Percentiles rank a stretch among this genome's conserved stretches.
phyloP scores from a whole-genome alignment of 1,284 basidiomycete species.

The Sporisorium sorghi region DNA sequence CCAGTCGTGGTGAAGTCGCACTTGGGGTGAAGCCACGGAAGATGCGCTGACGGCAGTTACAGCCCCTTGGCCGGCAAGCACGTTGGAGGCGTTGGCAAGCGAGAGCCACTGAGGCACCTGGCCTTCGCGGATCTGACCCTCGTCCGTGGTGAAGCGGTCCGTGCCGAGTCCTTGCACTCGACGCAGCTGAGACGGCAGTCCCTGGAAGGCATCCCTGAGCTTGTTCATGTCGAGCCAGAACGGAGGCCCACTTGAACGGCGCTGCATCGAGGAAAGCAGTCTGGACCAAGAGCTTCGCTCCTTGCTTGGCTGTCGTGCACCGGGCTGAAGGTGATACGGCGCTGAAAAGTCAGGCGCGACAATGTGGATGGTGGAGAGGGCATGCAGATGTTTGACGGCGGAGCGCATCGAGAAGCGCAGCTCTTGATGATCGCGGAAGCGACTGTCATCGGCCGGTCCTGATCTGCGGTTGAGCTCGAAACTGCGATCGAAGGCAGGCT shows the following conservation, averaged over 20 bases:
- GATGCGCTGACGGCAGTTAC: neutral
- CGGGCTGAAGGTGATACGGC: slow-evolving; percentile 40
- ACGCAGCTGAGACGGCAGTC: slow-evolving; percentile 43
- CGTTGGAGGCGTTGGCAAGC: slow-evolving; percentile 6
- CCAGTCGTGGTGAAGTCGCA: slow-evolving; percentile 60
- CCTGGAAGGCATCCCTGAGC: slow-evolving; percentile 28
- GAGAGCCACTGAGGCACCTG: slow-evolving; percentile 55
- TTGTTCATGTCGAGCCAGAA: slow-evolving; percentile 25
- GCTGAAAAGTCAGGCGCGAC: slow-evolving; percentile 55
- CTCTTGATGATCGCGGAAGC: slow-evolving; percentile 58
- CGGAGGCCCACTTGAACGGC: slow-evolving; percentile 7
- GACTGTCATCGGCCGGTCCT: slow-evolving; percentile 24
- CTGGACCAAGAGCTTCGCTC: neutral
- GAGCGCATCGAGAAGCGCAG: slow-evolving; percentile 47
- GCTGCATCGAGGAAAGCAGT: neutral
- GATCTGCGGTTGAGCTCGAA: slow-evolving; percentile 8
- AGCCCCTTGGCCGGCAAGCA: slow-evolving; percentile 37
- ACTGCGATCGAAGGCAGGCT: neutral
- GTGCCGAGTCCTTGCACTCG: slow-evolving; percentile 36
- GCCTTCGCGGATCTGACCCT: slow-evolving; percentile 48
- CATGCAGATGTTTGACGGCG: slow-evolving; percentile 42
- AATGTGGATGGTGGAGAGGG: slow-evolving; percentile 47
- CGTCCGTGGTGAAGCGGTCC: slow-evolving; percentile 43
- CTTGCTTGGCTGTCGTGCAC: slow-evolving; percentile 8
- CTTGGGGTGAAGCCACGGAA: neutral